Base-by-base conservation (phyloP, 1,284 basidiomycete species). In the Ustilago curta region DNA sequence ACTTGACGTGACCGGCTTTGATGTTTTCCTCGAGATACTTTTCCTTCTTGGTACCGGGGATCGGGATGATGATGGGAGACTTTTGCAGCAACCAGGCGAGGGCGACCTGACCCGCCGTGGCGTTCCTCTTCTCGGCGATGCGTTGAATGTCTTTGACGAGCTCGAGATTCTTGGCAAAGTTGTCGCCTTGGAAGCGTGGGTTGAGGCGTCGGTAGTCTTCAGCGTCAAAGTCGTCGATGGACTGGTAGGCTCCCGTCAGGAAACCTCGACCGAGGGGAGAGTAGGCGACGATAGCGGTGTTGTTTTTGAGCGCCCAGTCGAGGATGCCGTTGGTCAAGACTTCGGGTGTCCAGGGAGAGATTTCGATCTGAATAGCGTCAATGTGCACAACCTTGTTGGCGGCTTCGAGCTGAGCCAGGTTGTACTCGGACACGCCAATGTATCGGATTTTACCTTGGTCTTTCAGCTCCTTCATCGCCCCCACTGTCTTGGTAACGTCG, bases 381-480 rank as follows among this genome's bases (percentile, higher is more conserved):
- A 87, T 86, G 51, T 86, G 82, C 11, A 79, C 84, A 51, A 87
- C 81, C 78, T 72, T 43, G 54, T 59, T 63, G 48, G 69, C 68
- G 1, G 44, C 35, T 27, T 73, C 50, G n/a, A 80, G 64, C 47
- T 74, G 74, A 12, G 72, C 76, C 3, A 74, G 59, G 42, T 60
- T 76, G 71, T 85, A 85, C 64, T 85, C 85, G 35, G 69, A 81
- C 68, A 92, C 81, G 61, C 92, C 93, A 70, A 94, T 92, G 85
- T 92, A 91, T 86, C 89, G 91, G 4, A 87, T 89, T 56, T 91
- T 83, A 18, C 90, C 90, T 47, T 88, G 87, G 68, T 92, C 91
- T 53, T 90, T 90, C 56, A 93, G 88, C 74, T 88, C 87, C 84
- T 94, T 93, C 88, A 93, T 88, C 8, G 89, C 91, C 39, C 84